These are phyloP conservation scores for Stemphylium lycopersici DNA, from an alignment of 2,329 filamentous ascomycete species.

Conservation along the genomic window DNA sequence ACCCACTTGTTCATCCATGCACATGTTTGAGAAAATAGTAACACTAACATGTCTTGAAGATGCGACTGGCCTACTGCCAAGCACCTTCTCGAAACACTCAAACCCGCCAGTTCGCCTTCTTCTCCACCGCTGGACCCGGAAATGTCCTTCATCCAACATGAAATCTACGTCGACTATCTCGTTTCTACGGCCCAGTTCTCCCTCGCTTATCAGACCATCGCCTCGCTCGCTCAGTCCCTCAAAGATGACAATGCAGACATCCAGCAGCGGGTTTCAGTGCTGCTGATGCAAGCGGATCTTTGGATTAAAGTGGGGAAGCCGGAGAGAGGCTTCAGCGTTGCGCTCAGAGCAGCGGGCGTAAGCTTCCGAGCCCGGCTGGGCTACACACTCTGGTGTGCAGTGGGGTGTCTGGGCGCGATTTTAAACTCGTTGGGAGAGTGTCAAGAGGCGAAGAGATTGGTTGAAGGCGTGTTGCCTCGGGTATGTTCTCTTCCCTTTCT, in stretches of 20 bases:
- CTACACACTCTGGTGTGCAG: constrained; percentile 73
- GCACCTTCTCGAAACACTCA: constrained; percentile 63
- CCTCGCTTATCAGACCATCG: constrained; percentile 61
- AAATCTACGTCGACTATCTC: constrained; percentile 65
- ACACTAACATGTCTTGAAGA: constrained; percentile 26
- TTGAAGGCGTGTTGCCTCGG: constrained; percentile 75
- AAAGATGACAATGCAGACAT: constrained; percentile 67
- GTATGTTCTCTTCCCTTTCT: constrained; percentile 47
- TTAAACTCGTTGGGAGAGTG: constrained; percentile 75
- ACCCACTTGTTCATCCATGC: background rate
- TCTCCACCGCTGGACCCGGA: constrained; percentile 61
- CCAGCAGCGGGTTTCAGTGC: constrained; percentile 70
- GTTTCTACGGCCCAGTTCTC: constrained; percentile 60
- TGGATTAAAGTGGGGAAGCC: constrained; percentile 72
- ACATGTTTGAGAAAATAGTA: constrained; percentile 12
- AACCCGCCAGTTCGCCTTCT: constrained; percentile 49
- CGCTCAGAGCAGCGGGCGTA: constrained; percentile 75
- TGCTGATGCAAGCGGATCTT: constrained; percentile 74
- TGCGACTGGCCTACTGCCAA: constrained; percentile 64
- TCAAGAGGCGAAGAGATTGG: constrained; percentile 66
- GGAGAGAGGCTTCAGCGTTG: constrained; percentile 76
- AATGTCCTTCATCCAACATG: constrained; percentile 63
- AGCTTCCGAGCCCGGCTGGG: constrained; percentile 73
- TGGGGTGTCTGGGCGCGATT: constrained; percentile 70
- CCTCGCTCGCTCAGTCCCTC: constrained; percentile 57